Evolutionary conservation across 108 stramenopile species (phyloP), one percentile per base, ranked within the genome.

Genomic region (Ochromonas danica): DNA sequence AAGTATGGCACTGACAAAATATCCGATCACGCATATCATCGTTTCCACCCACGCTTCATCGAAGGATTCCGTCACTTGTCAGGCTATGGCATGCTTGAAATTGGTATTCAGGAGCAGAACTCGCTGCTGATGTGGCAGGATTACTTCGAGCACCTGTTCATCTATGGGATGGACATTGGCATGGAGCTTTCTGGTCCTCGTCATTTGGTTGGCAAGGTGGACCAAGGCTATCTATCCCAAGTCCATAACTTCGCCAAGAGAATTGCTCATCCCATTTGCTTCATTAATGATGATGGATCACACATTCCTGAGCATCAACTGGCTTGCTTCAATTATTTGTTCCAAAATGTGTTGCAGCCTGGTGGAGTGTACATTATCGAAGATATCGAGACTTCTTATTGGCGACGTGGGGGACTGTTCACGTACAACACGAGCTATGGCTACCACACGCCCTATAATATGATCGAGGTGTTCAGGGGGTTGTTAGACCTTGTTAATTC

Each of bases 311-410:
- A 70, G 43, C 51, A 57, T 51, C 82, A 82, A 77, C 30, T 82
- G 17, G 3, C 1, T 31, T 70, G 75, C 39, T 79, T 82, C 40
- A 33, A 79, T 27, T 79, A 40, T 38, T 6, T 79, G n/a, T 82
- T 82, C 0, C 61, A 51, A 28, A 3, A 25, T 14, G 6, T 75
- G 25, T 57, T 82, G n/a, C 25, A 22, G 35, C 30, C 22, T 42
- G 81, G 81, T 1, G 81, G 77, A 6, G 35, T 43, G 27, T 82
- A 82, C 40, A 72, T 78, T 17, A 78, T 82, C 31, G 81, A 82
- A 74, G 81, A 82, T 61, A 63, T 82, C 30, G 81, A 82, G 43
- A 82, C 81, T 33, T 78, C 75, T 25, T 82, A 65, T 62, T 82
- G 81, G 81, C 14, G 61, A 22, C 2, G n/a, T 25, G 41, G 39